phyloP scores from a whole-genome alignment of 2,329 filamentous ascomycete genomes.

The Fusarium sp. region DNA sequence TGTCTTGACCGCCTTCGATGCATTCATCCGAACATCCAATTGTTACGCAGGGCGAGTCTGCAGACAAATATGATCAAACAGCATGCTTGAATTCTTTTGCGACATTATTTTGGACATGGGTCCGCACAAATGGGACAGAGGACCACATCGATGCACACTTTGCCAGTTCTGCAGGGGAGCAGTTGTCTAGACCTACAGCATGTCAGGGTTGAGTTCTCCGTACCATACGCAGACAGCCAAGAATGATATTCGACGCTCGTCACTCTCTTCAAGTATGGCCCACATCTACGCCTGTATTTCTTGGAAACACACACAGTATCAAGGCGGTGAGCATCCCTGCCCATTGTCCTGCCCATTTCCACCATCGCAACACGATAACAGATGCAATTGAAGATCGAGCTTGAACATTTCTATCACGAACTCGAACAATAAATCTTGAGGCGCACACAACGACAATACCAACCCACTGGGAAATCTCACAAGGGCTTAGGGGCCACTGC shows the following conservation, averaged over 20 bases:
- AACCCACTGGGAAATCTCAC: slow-evolving; percentile 33
- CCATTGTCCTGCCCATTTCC: not conserved
- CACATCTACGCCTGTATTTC: slow-evolving; percentile 19
- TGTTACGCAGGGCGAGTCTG: slow-evolving; percentile 34
- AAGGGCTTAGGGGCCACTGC: slow-evolving; percentile 28
- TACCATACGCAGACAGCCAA: slow-evolving; percentile 17
- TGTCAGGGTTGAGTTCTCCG: slow-evolving; percentile 22
- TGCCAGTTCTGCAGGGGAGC: slow-evolving; percentile 41
- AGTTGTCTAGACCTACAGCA: slow-evolving; percentile 26
- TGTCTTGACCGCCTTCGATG: slow-evolving; percentile 41
- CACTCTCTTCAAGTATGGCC: slow-evolving; percentile 17
- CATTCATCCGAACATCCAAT: slow-evolving; percentile 40
- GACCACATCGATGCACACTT: slow-evolving; percentile 26
- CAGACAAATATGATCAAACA: slow-evolving; percentile 37
- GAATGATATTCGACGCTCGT: slow-evolving; percentile 30
- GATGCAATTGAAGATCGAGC: slow-evolving; percentile 1
- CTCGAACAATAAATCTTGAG: slow-evolving; percentile 25
- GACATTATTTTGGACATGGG: slow-evolving; percentile 41
- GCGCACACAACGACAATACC: slow-evolving; percentile 27
- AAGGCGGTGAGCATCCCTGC: slow-evolving; percentile 16
- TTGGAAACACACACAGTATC: slow-evolving; percentile 16
- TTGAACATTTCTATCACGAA: slow-evolving; percentile 7
- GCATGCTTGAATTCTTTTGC: slow-evolving; percentile 38
- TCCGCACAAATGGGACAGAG: slow-evolving; percentile 38
- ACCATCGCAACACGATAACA: not conserved